Conservation (phyloP, 768 basidiomycete species). For the Galerina marginata region DNA sequence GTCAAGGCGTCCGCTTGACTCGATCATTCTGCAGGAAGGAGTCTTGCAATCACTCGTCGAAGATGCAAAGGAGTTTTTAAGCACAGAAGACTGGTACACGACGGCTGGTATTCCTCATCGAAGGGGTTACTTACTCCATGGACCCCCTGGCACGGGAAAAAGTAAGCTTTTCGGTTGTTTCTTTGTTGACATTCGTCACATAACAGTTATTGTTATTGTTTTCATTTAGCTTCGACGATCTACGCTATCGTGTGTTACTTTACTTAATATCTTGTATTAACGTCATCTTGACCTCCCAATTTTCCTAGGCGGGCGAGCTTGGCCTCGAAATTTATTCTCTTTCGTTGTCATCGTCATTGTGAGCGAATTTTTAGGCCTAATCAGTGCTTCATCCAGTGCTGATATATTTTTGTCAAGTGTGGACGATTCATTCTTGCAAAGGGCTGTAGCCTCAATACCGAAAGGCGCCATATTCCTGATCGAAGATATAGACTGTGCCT, state of each 20-base stretch:
- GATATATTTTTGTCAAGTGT: constrained; percentile 36
- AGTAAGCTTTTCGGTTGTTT: constrained; percentile 37
- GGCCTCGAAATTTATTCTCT: constrained; percentile 82
- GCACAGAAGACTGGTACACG: constrained; percentile 59
- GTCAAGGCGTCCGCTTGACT: constrained; percentile 52
- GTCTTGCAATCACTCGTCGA: constrained; percentile 48
- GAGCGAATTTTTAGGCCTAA: constrained; percentile 18
- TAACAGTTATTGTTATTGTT: constrained; percentile 20
- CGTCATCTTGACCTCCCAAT: too few species aligned
- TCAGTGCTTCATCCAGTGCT: neutral
- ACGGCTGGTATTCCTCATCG: constrained; percentile 62
- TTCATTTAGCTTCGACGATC: constrained; percentile 51
- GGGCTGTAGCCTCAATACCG: constrained; percentile 51
- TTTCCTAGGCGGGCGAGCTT: constrained; percentile 59
- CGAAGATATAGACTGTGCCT: constrained; percentile 68
- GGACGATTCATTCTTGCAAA: constrained; percentile 53
- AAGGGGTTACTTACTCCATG: constrained; percentile 60
- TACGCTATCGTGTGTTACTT: constrained; percentile 48
- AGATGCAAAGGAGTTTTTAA: constrained; percentile 58
- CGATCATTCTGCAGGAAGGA: constrained; percentile 54
- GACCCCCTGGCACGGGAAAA: constrained; percentile 65
- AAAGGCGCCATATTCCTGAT: constrained; percentile 60
- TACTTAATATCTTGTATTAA: neutral
- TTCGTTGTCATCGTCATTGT: constrained; percentile 55
- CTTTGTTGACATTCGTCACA: neutral